These are phyloP conservation scores for Nematocida sp. DNA, from an alignment of 371 early-diverging fungal species.

Conservation along the genomic window DNA sequence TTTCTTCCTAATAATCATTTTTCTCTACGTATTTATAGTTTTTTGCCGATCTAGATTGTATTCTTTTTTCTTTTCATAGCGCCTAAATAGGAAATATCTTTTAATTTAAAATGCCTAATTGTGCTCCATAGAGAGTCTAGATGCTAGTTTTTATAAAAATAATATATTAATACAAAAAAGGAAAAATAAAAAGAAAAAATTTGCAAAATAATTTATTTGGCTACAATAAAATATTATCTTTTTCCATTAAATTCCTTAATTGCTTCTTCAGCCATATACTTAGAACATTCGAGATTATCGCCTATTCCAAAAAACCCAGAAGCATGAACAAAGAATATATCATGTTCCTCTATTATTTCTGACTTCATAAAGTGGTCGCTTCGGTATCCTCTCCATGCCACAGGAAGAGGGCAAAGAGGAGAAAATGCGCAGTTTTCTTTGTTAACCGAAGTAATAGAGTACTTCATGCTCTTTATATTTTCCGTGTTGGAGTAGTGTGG, in stretches of 20 bases:
- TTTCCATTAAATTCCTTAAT: conserved; percentile 32
- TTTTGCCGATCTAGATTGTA: too few species aligned
- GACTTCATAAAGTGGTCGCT: conserved; percentile 76
- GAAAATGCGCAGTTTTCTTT: conserved; percentile 72
- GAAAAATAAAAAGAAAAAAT: too few species aligned
- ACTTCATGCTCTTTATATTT: not conserved
- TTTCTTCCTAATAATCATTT: too few species aligned
- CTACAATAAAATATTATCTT: too few species aligned
- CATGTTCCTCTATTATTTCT: conserved; percentile 70
- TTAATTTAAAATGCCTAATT: too few species aligned
- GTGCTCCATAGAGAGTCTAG: too few species aligned
- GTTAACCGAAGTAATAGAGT: conserved; percentile 71
- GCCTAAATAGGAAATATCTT: too few species aligned
- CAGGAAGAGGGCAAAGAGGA: conserved; percentile 79
- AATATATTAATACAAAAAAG: too few species aligned
- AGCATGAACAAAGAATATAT: conserved; percentile 85
- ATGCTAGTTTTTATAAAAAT: too few species aligned
- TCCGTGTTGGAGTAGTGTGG: not conserved
- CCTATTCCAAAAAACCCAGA: conserved; percentile 70
- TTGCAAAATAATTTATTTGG: too few species aligned
- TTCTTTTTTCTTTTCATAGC: too few species aligned
- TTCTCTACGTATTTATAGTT: too few species aligned
- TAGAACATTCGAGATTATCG: conserved; percentile 55
- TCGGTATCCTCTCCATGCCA: conserved; percentile 85
- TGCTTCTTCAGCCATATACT: conserved; percentile 57